A percentile compares a stretch with the other conserved stretches of the same genome.
Conservation (phyloP, 2,329 filamentous ascomycete species). For the Botrytis tulipae region DNA sequence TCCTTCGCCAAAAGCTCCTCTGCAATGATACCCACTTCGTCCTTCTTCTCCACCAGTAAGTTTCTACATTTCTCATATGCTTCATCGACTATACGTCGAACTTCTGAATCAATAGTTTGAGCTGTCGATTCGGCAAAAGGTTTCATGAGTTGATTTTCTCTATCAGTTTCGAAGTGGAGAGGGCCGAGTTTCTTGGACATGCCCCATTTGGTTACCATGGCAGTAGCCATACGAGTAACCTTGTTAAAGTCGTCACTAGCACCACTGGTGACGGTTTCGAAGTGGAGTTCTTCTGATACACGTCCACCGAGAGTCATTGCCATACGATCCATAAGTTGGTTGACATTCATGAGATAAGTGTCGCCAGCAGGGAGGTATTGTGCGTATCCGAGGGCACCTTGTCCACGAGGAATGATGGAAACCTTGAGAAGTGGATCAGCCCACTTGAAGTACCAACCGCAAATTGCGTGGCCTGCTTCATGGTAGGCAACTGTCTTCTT, state of each 20-base stretch:
- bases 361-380: slow-evolving; percentile 93
- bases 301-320: slow-evolving; percentile 97
- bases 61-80: slow-evolving; percentile 89
- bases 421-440: slow-evolving; percentile 98
- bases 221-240: slow-evolving; percentile 90
- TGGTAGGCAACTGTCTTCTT: slow-evolving; percentile 97
- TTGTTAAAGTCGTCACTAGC: slow-evolving; percentile 98
- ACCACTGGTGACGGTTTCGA: slow-evolving; percentile 91
- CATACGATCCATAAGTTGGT: slow-evolving; percentile 99
- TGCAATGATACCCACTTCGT: slow-evolving; percentile 82
- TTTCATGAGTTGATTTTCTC: slow-evolving; percentile 81
- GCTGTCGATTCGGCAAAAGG: slow-evolving; percentile 95
- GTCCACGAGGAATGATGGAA: slow-evolving; percentile 94
- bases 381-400: slow-evolving; percentile 90
- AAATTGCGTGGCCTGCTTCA: slow-evolving; percentile 96
- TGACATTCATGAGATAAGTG: slow-evolving; percentile 91
- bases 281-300: slow-evolving; percentile 94
- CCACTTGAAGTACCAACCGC: slow-evolving; percentile 94
- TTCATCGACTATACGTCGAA: slow-evolving; percentile 85
- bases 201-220: slow-evolving; percentile 99
- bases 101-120: slow-evolving; percentile 86
- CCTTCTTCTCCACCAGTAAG: slow-evolving; percentile 80
- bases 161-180: slow-evolving; percentile 77
- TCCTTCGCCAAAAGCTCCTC: slow-evolving; percentile 93
- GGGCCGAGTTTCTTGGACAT: slow-evolving; percentile 96